These are phyloP conservation scores for Leccinum pallidistipes DNA, from an alignment of 1,284 basidiomycete genomes.

Conservation along the genomic window DNA sequence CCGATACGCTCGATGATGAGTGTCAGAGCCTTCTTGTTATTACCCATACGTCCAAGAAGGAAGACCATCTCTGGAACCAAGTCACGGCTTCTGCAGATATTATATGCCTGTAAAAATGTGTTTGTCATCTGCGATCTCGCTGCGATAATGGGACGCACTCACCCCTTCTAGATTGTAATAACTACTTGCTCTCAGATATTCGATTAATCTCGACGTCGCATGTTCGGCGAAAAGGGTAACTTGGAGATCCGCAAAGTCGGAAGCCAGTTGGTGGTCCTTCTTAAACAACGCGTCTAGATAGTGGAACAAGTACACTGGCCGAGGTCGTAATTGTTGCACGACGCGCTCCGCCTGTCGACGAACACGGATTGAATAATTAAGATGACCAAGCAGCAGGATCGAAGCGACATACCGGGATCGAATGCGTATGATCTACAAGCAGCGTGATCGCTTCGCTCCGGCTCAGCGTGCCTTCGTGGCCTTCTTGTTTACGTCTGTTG, in stretches of 20 bases:
- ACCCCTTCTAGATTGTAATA: conserved; percentile 91
- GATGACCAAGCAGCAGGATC: background rate
- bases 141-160: conserved; percentile 14
- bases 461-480: conserved; percentile 38
- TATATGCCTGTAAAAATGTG: conserved; percentile 66
- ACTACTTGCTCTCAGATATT: conserved; percentile 89
- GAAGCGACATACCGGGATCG: conserved; percentile 76
- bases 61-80: conserved; percentile 98
- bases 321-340: conserved; percentile 79
- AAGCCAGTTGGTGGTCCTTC: conserved; percentile 81
- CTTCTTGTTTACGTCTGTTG: conserved; percentile 53
- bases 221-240: conserved; percentile 93
- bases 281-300: conserved; percentile 92
- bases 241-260: conserved; percentile 84
- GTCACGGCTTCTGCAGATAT: conserved; percentile 81
- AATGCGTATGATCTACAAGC: conserved; percentile 93
- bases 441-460: conserved; percentile 78
- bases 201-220: conserved; percentile 77
- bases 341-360: conserved; percentile 74
- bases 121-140: background rate
- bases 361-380: background rate
- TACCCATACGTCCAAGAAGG: conserved; percentile 94
- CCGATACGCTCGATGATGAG: conserved; percentile 95
- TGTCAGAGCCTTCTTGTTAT: conserved; percentile 92
- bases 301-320: conserved; percentile 85